Percentiles rank a stretch among this genome's conserved stretches.
Evolutionary conservation across 73 alveolate species (phyloP).

Genomic region (Paramecium primaurelia): DNA sequence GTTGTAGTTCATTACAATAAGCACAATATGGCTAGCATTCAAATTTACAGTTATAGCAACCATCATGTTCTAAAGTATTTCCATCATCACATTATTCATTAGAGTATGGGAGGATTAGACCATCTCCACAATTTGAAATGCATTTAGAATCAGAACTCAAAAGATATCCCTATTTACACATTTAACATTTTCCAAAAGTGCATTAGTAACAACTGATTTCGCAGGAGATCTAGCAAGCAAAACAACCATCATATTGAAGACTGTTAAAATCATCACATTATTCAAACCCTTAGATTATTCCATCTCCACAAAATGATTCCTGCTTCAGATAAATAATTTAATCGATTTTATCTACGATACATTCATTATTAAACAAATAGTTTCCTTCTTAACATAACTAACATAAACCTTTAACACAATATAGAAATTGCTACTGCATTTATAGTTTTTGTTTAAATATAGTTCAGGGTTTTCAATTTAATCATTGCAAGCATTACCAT

Average conservation of each 20-base stretch:
- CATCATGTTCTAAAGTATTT: background rate
- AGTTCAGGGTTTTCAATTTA: too few species aligned
- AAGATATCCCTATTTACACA: background rate
- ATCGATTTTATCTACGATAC: too few species aligned
- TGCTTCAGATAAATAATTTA: too few species aligned
- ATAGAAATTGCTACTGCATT: too few species aligned
- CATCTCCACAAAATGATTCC: background rate
- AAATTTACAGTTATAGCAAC: background rate
- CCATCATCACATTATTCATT: background rate
- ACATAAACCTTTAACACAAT: too few species aligned
- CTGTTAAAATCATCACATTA: background rate
- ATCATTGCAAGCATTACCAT: too few species aligned
- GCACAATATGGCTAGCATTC: background rate
- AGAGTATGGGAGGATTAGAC: background rate
- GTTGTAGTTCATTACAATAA: constrained; percentile 20
- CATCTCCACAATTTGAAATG: background rate
- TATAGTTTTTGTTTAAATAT: too few species aligned
- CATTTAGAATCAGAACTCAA: background rate
- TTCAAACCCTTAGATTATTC: background rate
- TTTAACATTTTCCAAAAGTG: background rate
- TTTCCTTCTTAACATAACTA: too few species aligned
- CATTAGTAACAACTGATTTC: background rate
- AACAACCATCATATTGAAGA: constrained; percentile 8
- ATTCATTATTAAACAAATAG: too few species aligned
- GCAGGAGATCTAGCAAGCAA: constrained; percentile 31